phyloP scores from a whole-genome alignment of 345 rosid genomes.

The Dimocarpus longan region DNA sequence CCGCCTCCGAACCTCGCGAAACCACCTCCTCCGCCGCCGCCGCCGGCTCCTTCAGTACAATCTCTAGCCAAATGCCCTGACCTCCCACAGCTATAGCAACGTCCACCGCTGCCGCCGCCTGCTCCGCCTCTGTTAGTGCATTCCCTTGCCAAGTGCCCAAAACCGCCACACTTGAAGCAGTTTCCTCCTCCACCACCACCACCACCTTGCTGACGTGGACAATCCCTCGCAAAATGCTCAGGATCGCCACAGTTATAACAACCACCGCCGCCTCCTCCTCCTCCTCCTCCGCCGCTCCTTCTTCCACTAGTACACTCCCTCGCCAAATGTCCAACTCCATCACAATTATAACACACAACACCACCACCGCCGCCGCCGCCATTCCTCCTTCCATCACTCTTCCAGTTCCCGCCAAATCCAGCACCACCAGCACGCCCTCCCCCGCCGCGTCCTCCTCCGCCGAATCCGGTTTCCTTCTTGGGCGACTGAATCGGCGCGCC shows the following conservation, averaged over 20 bases:
- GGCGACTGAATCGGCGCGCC: conserved; percentile 27
- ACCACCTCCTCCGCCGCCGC: background rate
- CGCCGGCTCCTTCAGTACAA: conserved; percentile 18
- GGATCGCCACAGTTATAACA: conserved; percentile 42
- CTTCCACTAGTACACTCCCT: conserved; percentile 38
- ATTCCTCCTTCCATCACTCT: conserved; percentile 16
- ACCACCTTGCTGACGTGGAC: conserved; percentile 23
- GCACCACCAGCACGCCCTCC: conserved; percentile 6
- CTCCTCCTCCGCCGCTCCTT: conserved; percentile 3
- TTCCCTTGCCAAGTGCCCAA: conserved; percentile 26
- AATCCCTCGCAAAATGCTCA: conserved; percentile 42
- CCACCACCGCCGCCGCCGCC: conserved; percentile 18
- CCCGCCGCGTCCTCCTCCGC: conserved; percentile 21
- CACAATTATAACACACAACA: conserved; percentile 39
- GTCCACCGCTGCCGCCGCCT: conserved; percentile 14
- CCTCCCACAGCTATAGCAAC: conserved; percentile 39
- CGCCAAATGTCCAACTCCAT: conserved; percentile 45
- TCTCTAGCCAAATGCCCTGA: conserved; percentile 44
- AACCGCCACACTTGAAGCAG: conserved; percentile 21
- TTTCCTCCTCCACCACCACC: conserved; percentile 19
- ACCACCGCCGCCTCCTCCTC: background rate
- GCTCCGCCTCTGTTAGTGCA: conserved; percentile 8
- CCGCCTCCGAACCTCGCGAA: background rate
- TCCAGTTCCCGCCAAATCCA: conserved; percentile 25
- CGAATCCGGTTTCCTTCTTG: conserved; percentile 14